Base-by-base conservation (phyloP, 306 rosid species). In the Herpetospermum pedunculosum region DNA sequence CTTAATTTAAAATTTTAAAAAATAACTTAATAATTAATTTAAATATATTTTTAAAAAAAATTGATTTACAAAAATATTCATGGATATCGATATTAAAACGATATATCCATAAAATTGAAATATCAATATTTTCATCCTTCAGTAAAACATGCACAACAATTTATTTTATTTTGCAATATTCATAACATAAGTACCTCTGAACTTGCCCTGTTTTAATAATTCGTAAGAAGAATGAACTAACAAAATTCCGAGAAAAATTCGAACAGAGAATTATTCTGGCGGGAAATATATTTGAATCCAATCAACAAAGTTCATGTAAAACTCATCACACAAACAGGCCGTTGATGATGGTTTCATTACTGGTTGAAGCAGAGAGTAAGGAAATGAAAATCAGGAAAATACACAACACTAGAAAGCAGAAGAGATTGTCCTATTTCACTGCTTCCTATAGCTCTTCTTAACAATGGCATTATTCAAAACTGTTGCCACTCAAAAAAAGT, bases 381-480 rank as follows among this genome's bases (percentile, higher is more conserved):
- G n/a, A 49, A 72, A 38, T 1, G 19, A 35, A 72, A 71, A 72
- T 46, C 49, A 38, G 52, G 19, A 30, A 34, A 30, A 64, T 57
- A 16, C 58, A 70, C 8, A 48, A 30, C 25, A 19, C 14, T 11
- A 69, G n/a, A 34, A 50, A 53, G 76, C 63, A 73, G 48, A 26
- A 41, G 52, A 43, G 67, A 53, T 41, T 78, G 76, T 72, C 49
- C 47, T 25, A 16, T 38, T 49, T 72, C 62, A 35, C 76, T 49
- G 76, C 64, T 72, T 54, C 76, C 64, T 54, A 19, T 14, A 74
- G 76, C 82, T 28, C 49, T 34, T 28, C 65, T 73, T 73, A 73
- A 53, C 23, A 53, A 73, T 73, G 76, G 37, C 67, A 53, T 73
- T 73, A 73, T 73, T 73, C 65, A 53, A 53, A 73, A 73, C 76